These are phyloP conservation scores for Knoxia roxburghii DNA, from an alignment of 257 asterid species.

Conservation along the genomic window DNA sequence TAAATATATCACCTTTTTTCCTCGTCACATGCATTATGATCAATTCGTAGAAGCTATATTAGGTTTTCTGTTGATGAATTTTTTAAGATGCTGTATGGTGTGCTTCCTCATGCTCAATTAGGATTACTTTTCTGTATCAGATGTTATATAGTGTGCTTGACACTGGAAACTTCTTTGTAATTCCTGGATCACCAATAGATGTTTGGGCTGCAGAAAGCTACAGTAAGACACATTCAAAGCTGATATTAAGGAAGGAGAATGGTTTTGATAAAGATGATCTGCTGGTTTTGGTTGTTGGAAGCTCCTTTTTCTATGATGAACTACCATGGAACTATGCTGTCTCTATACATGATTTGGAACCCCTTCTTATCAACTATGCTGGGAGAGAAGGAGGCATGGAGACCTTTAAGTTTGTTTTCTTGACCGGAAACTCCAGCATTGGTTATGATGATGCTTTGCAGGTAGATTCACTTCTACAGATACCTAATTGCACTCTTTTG, in stretches of 20 bases:
- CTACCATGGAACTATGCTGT: conserved; percentile 79
- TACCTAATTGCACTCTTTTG: conserved; percentile 2
- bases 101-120: conserved; percentile 31
- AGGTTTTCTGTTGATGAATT: not conserved
- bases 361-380: conserved; percentile 67
- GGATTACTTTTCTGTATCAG: conserved; percentile 55
- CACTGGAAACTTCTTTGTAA: conserved; percentile 98
- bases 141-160: conserved; percentile 87
- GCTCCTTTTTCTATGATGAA: conserved; percentile 74
- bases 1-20: conserved; percentile 29
- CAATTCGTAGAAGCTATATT: not conserved
- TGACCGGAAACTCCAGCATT: conserved; percentile 78
- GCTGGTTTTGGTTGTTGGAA: conserved; percentile 80
- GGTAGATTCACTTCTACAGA: conserved; percentile 35
- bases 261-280: conserved; percentile 62
- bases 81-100: not conserved
- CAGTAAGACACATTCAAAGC: conserved; percentile 67
- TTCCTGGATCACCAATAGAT: conserved; percentile 92
- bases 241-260: conserved; percentile 64
- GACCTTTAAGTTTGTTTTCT: conserved; percentile 63
- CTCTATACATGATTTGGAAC: conserved; percentile 69
- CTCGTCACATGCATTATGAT: not conserved
- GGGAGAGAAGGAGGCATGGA: conserved; percentile 44
- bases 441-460: conserved; percentile 67
- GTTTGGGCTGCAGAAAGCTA: conserved; percentile 94